phyloP scores from a whole-genome alignment of 495 filamentous ascomycete genomes.

The Echria macrotheca region DNA sequence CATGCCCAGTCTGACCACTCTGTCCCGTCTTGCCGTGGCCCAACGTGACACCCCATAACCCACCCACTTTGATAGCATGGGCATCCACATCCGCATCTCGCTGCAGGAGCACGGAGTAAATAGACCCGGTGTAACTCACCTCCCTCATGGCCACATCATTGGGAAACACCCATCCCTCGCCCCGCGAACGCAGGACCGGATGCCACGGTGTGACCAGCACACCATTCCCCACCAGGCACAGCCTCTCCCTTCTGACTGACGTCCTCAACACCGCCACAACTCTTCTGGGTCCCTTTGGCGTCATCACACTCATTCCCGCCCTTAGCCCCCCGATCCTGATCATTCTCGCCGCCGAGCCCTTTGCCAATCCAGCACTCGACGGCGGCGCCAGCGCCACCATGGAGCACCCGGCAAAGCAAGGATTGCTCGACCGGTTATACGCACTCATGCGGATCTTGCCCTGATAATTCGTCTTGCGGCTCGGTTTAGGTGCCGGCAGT shows the following conservation, averaged over 20 bases:
- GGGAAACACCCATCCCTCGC: constrained; percentile 32
- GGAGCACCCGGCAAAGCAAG: constrained; percentile 36
- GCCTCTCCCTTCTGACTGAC: constrained; percentile 14
- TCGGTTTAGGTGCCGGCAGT: constrained; percentile 34
- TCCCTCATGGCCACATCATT: constrained; percentile 12
- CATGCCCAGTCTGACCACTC: constrained; percentile 16
- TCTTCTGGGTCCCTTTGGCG: constrained; percentile 28
- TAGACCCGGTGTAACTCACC: constrained; percentile 32
- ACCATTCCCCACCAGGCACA: constrained; percentile 15
- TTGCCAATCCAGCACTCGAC: too few species aligned
- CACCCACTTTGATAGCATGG: constrained; percentile 35
- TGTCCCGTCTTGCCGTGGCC: constrained; percentile 34
- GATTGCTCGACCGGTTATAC: constrained; percentile 21
- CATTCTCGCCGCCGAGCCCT: background rate
- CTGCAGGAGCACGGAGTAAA: constrained; percentile 41
- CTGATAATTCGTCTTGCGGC: constrained; percentile 6
- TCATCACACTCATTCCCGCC: constrained; percentile 31
- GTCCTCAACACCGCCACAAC: constrained; percentile 37
- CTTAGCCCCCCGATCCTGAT: constrained; percentile 23
- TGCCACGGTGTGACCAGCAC: constrained; percentile 40
- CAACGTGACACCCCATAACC: constrained; percentile 40
- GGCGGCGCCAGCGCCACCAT: constrained; percentile 30
- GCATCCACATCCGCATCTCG: constrained; percentile 30
- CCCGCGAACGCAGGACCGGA: constrained; percentile 23
- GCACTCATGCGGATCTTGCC: constrained; percentile 22